phyloP scores from a whole-genome alignment of 192 early-diverging fungal genomes.

The Coemansia sp. region DNA sequence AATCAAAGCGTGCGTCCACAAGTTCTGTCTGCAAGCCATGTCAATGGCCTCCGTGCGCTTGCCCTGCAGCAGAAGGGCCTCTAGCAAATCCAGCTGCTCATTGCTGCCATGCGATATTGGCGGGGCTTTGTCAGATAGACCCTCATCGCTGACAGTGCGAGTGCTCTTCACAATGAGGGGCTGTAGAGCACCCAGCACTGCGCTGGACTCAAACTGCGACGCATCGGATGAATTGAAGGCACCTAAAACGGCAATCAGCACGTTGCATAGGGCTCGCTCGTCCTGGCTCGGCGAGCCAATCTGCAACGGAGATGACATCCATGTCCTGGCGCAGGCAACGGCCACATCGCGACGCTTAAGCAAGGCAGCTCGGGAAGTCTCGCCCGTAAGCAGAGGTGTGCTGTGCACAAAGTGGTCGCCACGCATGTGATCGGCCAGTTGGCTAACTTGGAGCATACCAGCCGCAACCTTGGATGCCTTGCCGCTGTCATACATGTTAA shows the following conservation, averaged over 20 bases:
- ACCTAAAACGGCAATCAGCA: slow-evolving; percentile 21
- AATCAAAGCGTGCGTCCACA: slow-evolving; percentile 91
- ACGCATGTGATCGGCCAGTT: slow-evolving; percentile 49
- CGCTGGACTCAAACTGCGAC: slow-evolving; percentile 4
- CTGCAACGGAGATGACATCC: slow-evolving; percentile 6
- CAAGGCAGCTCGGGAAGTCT: slow-evolving; percentile 62
- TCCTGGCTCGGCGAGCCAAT: slow-evolving; percentile 1
- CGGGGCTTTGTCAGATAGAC: neutral
- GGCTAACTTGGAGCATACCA: slow-evolving; percentile 54
- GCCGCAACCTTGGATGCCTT: slow-evolving; percentile 49
- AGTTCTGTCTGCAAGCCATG: slow-evolving; percentile 41
- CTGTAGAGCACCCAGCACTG: slow-evolving; percentile 54
- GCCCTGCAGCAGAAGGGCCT: slow-evolving; percentile 38
- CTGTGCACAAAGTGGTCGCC: neutral
- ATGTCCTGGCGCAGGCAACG: slow-evolving; percentile 22
- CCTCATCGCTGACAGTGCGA: slow-evolving; percentile 31
- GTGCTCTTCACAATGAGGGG: slow-evolving; percentile 38
- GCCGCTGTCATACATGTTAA: slow-evolving; percentile 41
- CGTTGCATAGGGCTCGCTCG: slow-evolving; percentile 26
- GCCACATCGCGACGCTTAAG: slow-evolving; percentile 46
- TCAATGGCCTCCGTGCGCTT: slow-evolving; percentile 46
- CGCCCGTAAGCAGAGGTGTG: slow-evolving; percentile 60
- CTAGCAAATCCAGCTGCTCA: slow-evolving; percentile 29
- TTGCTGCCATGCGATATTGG: slow-evolving; percentile 16
- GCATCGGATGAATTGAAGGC: slow-evolving; percentile 19